Conservation (phyloP, 352 stramenopile genomes). For the Globisporangium takayamanum region DNA sequence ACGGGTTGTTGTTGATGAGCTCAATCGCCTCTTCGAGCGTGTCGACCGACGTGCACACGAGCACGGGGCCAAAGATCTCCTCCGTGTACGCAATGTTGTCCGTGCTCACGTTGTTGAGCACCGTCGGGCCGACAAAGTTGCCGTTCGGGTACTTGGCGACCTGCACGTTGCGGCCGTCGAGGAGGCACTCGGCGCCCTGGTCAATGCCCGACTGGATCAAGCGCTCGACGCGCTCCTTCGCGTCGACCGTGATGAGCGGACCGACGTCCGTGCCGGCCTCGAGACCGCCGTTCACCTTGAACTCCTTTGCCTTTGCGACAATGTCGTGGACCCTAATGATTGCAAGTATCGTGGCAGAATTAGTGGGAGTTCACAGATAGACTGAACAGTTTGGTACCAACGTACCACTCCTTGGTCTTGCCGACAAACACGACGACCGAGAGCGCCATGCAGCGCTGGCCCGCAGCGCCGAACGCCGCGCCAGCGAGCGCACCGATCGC, state of each 20-base stretch:
- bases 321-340: conserved; percentile 76
- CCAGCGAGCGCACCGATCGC: conserved; percentile 84
- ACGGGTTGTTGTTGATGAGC: conserved; percentile 94
- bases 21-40: conserved; percentile 95
- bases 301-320: conserved; percentile 81
- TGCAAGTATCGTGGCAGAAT: neutral
- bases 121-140: conserved; percentile 94
- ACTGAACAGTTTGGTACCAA: neutral
- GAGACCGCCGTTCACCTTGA: conserved; percentile 89
- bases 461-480: conserved; percentile 94
- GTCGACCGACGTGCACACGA: conserved; percentile 88
- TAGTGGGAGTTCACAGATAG: too few species aligned
- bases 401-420: conserved; percentile 83
- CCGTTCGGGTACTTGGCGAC: conserved; percentile 91
- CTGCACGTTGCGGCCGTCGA: conserved; percentile 90
- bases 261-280: conserved; percentile 68
- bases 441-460: conserved; percentile 97
- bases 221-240: conserved; percentile 82
- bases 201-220: conserved; percentile 89
- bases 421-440: conserved; percentile 95
- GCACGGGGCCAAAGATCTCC: conserved; percentile 97
- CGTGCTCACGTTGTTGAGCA: conserved; percentile 79
- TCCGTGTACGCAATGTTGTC: conserved; percentile 91
- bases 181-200: conserved; percentile 82
- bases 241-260: conserved; percentile 87